Conservation (phyloP, 371 early-diverging fungal species). For the Apophysomyces trapeziformis region DNA sequence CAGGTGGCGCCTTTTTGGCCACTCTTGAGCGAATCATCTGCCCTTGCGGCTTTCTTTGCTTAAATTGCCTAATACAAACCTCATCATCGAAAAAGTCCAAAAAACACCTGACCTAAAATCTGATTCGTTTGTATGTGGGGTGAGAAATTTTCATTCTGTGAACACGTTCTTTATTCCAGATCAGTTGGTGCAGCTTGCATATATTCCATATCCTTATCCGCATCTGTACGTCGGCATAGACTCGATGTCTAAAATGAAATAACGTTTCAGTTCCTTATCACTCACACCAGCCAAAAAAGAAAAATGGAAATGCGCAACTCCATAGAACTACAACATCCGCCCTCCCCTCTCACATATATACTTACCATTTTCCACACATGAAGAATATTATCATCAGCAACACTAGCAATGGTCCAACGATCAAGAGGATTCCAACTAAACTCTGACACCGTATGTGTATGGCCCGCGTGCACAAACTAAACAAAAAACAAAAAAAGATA, state of each 20-base stretch:
- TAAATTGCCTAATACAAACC: constrained; percentile 5
- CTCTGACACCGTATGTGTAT: constrained; percentile 96
- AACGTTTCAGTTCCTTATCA: not conserved
- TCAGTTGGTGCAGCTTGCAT: constrained; percentile 24
- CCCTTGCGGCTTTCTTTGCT: constrained; percentile 6
- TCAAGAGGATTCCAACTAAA: constrained; percentile 97
- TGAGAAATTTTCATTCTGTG: constrained; percentile 10
- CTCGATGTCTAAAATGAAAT: not conserved
- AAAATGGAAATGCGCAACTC: no score
- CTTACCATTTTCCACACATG: constrained; percentile 99
- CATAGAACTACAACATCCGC: no score
- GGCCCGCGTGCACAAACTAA: constrained; percentile 98
- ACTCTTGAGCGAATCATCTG: constrained; percentile 13
- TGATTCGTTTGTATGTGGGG: constrained; percentile 11
- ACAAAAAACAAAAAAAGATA: constrained; percentile 9
- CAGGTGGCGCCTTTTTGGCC: constrained; percentile 18
- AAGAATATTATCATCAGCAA: constrained; percentile 96
- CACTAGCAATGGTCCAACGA: constrained; percentile 93
- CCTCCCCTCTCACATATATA: not conserved
- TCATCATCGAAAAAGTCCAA: constrained; percentile 2
- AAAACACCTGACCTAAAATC: constrained; percentile 2
- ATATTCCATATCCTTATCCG: constrained; percentile 3
- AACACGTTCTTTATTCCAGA: constrained; percentile 35
- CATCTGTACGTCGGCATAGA: constrained; percentile 10
- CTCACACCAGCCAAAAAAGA: no score